phyloP scores from a whole-genome alignment of 176 grass and related monocot species.

The Areca catechu region DNA sequence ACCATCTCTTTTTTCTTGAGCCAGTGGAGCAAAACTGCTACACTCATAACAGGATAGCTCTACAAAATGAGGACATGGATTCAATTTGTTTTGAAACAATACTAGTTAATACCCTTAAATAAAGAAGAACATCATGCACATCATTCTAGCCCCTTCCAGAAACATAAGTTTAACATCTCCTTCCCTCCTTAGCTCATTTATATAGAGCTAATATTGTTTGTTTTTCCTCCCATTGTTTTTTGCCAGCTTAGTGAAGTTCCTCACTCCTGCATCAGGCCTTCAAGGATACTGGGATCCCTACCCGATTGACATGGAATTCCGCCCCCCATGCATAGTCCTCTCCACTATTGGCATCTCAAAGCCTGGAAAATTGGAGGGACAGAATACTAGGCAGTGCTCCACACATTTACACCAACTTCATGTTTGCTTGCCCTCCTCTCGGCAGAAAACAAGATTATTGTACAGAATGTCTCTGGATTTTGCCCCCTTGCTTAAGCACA shows the following conservation, averaged over 20 bases:
- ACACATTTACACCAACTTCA: constrained; percentile 97
- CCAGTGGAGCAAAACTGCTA: too few species aligned
- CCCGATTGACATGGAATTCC: constrained; percentile 96
- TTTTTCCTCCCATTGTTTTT: too few species aligned
- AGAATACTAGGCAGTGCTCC: constrained; percentile 58
- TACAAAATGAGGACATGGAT: too few species aligned
- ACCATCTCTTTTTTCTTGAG: too few species aligned
- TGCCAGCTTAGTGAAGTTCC: constrained; percentile 81
- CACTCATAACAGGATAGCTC: too few species aligned
- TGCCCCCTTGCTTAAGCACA: constrained; percentile 83
- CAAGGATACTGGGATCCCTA: constrained; percentile 97
- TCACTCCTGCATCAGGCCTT: constrained; percentile 82
- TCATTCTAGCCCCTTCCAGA: too few species aligned
- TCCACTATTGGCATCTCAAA: constrained; percentile 96
- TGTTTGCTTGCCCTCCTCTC: constrained; percentile 81
- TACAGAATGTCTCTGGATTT: constrained; percentile 96
- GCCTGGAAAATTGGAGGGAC: constrained; percentile 79
- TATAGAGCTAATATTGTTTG: too few species aligned
- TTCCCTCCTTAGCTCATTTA: too few species aligned
- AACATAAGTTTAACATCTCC: too few species aligned
- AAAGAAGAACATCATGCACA: too few species aligned
- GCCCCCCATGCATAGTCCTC: constrained; percentile 81
- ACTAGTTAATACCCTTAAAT: too few species aligned
- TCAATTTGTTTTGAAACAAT: too few species aligned
- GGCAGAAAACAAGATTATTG: constrained; percentile 78